Base-by-base conservation (phyloP, 257 asterid genomes). In the Knoxia roxburghii region DNA sequence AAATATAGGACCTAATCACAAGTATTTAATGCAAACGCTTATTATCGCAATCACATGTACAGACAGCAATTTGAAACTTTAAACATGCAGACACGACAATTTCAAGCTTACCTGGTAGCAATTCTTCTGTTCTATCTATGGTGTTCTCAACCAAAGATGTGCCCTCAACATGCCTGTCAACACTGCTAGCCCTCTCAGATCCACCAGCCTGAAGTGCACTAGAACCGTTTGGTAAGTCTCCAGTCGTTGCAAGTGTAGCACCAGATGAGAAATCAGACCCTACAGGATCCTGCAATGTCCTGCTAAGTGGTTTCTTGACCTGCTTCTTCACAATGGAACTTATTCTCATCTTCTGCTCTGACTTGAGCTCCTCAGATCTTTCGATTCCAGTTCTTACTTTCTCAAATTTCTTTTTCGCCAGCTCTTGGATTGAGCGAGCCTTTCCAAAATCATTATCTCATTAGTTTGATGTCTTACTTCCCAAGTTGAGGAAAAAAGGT, bases 181-280 rank as follows among this genome's bases (percentile, higher is more conserved):
- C 40, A 72, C 77, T 73, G 76, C 84, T 57, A 64, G 80, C 75
- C 77, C 81, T 86, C 69, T 81, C 97, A 7, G 79, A 75, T 48
- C 71, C 87, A 69, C 74, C 80, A 61, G 78, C 72, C 56, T 77
- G 89, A 45, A 49, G 63, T 52, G 82, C 79, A 80, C 79, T 73
- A 5, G 85, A 69, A 67, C 69, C 79, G 55, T 79, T 79, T 50
- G 76, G 91, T 65, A 71, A 43, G 68, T 86, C 95, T 72, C 81
- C 89, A 3, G 73, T 62, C 45, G 89, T 76, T 6, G 93, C 96
- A 57, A 81, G 96, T 68, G 93, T 86, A 64, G 95, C 91, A 60
- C 89, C 96, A 49, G 93, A 83, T n/a, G 97, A 94, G 79, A 94
- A 87, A 77, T 94, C 98, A 59, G 96, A 89, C 71, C 86, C 94